Evolutionary conservation across 371 early-diverging fungal genomes (phyloP).

Genomic region (Mortierella sp.): DNA sequence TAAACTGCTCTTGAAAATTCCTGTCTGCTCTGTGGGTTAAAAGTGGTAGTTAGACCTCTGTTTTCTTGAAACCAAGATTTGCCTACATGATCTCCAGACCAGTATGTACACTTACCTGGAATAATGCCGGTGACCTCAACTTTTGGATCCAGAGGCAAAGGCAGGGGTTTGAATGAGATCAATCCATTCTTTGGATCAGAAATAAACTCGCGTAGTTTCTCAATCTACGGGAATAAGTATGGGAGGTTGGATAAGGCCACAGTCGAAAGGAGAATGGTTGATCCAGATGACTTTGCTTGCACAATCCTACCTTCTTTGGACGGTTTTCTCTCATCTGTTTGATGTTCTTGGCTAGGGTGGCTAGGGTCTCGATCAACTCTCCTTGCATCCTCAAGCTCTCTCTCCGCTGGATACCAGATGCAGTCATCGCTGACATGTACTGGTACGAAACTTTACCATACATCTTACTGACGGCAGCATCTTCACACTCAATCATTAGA

Average conservation of each 20-base stretch:
- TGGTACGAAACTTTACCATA: conserved; percentile 89
- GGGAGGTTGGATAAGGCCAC: neutral
- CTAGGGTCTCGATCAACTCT: conserved; percentile 82
- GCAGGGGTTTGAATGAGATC: conserved; percentile 79
- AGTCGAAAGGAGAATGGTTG: neutral
- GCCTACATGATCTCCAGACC: neutral
- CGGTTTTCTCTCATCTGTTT: conserved; percentile 83
- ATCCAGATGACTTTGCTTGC: neutral
- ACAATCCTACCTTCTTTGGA: conserved; percentile 76
- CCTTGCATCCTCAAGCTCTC: conserved; percentile 85
- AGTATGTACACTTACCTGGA: conserved; percentile 64
- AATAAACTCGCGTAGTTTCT: conserved; percentile 78
- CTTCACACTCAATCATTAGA: conserved; percentile 91
- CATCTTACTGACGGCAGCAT: conserved; percentile 76
- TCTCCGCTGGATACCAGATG: conserved; percentile 75
- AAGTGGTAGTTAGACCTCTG: neutral
- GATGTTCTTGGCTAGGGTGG: conserved; percentile 78
- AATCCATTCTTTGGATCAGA: conserved; percentile 87
- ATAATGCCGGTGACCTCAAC: conserved; percentile 88
- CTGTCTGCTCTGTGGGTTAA: conserved; percentile 72
- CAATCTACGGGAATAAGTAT: conserved; percentile 68
- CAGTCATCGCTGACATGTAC: conserved; percentile 79
- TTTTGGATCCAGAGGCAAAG: conserved; percentile 90
- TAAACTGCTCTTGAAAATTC: conserved; percentile 92
- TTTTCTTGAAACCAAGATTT: neutral